A percentile compares a stretch with the other conserved stretches of the same genome.
Evolutionary conservation across 2,329 filamentous ascomycete species (phyloP).

Genomic region (Cercospora janseana): DNA sequence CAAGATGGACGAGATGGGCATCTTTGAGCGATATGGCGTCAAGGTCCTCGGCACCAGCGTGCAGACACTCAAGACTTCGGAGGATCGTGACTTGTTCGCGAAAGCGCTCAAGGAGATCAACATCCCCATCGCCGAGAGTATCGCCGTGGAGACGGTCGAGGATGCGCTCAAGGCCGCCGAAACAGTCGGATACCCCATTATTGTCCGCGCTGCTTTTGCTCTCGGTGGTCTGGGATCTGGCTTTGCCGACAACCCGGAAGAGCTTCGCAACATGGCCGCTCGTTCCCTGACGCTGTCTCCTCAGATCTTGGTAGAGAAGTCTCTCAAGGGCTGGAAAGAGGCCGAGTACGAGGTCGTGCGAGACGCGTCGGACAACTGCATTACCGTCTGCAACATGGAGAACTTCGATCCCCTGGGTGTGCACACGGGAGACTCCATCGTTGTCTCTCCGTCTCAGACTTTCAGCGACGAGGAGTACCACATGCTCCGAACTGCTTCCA

Average conservation of each 20-base stretch:
- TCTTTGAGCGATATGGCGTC: slow-evolving; percentile 93
- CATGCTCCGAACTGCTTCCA: slow-evolving; percentile 95
- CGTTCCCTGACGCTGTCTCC: slow-evolving; percentile 89
- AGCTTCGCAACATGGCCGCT: slow-evolving; percentile 89
- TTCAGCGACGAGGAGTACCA: slow-evolving; percentile 98
- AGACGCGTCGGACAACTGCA: slow-evolving; percentile 97
- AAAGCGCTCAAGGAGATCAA: slow-evolving; percentile 95
- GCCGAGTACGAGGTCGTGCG: slow-evolving; percentile 98
- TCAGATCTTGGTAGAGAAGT: slow-evolving; percentile 97
- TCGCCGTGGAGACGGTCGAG: slow-evolving; percentile 86
- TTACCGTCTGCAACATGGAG: slow-evolving; percentile 98
- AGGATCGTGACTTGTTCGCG: slow-evolving; percentile 94
- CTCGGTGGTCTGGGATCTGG: slow-evolving; percentile 94
- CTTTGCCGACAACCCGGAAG: slow-evolving; percentile 90
- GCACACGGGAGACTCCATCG: slow-evolving; percentile 97
- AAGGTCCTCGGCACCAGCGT: slow-evolving; percentile 94
- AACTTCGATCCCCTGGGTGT: slow-evolving; percentile 98
- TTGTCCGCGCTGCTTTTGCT: slow-evolving; percentile 94
- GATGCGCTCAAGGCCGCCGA: slow-evolving; percentile 86
- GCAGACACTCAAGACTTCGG: slow-evolving; percentile 87
- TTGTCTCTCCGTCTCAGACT: slow-evolving; percentile 94
- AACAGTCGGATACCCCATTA: slow-evolving; percentile 91
- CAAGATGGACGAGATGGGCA: slow-evolving; percentile 91
- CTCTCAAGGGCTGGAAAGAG: slow-evolving; percentile 99
- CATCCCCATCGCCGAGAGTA: slow-evolving; percentile 94